Conservation (phyloP, 257 asterid genomes). For the Gentiana dahurica region DNA sequence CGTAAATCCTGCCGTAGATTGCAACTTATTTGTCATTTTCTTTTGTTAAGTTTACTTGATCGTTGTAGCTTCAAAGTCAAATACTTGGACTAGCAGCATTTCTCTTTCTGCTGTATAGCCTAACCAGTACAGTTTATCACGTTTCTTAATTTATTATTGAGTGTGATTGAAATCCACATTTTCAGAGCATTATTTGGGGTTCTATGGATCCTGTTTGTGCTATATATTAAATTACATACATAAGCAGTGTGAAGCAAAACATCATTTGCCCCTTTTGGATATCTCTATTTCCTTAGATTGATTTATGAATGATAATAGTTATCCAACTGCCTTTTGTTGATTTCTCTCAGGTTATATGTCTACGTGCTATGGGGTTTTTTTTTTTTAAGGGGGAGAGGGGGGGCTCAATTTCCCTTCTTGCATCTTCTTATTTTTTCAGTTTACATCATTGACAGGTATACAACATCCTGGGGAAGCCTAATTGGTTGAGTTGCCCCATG, state of each 20-base stretch:
- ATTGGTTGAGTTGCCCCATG: conserved; percentile 30
- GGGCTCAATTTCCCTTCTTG: not conserved
- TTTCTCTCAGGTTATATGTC: too few species aligned
- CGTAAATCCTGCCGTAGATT: not conserved
- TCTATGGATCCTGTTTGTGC: not conserved
- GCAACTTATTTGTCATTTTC: not conserved
- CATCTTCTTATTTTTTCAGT: not conserved
- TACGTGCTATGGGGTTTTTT: too few species aligned
- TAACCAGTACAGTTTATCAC: not conserved
- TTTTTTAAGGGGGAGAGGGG: not conserved
- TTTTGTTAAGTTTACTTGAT: not conserved
- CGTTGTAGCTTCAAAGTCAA: not conserved
- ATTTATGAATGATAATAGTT: not conserved
- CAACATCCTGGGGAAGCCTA: conserved; percentile 12
- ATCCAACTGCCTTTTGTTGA: too few species aligned
- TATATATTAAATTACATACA: not conserved
- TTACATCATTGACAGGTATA: conserved; percentile 18
- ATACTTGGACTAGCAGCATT: not conserved
- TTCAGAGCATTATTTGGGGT: not conserved
- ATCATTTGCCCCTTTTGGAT: not conserved
- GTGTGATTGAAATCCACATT: not conserved
- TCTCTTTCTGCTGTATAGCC: not conserved
- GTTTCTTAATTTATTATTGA: not conserved
- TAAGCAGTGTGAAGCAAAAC: not conserved
- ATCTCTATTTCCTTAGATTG: not conserved